phyloP scores from a whole-genome alignment of 768 basidiomycete genomes.

The Hericium rajendrae region DNA sequence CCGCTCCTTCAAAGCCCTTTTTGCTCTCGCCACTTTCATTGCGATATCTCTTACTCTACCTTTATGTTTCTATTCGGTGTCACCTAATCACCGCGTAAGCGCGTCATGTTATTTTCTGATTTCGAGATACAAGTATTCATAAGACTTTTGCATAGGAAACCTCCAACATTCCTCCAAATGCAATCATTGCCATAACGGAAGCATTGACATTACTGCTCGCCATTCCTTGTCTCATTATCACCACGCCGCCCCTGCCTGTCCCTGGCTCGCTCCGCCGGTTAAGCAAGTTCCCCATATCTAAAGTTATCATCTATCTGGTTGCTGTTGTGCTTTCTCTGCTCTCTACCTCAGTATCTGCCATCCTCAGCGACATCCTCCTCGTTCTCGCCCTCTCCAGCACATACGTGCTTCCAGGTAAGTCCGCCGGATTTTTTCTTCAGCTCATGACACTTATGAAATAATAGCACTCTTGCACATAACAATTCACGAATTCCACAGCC shows the following conservation, averaged over 20 bases:
- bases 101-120: background rate
- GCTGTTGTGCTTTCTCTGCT: slow-evolving; percentile 38
- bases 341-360: slow-evolving; percentile 26
- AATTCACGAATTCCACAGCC: slow-evolving; percentile 77
- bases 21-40: slow-evolving; percentile 33
- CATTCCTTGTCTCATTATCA: slow-evolving; percentile 49
- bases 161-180: slow-evolving; percentile 20
- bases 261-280: slow-evolving; percentile 32
- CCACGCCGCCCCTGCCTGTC: slow-evolving; percentile 42
- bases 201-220: slow-evolving; percentile 46
- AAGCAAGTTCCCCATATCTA: slow-evolving; percentile 37
- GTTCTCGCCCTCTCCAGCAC: slow-evolving; percentile 44
- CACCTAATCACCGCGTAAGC: slow-evolving; percentile 32
- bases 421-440: background rate
- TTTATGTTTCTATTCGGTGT: slow-evolving; percentile 43
- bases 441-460: background rate
- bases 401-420: slow-evolving; percentile 53
- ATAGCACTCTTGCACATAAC: slow-evolving; percentile 68
- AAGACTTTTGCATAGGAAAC: slow-evolving; percentile 18
- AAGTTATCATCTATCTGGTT: slow-evolving; percentile 30
- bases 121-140: background rate
- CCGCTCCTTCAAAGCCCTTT: slow-evolving; percentile 55
- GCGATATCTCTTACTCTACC: slow-evolving; percentile 48
- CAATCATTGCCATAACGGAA: slow-evolving; percentile 33
- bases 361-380: slow-evolving; percentile 40